Evolutionary conservation across 2,329 filamentous ascomycete genomes (phyloP).

Genomic region (Ascochyta koolunga): DNA sequence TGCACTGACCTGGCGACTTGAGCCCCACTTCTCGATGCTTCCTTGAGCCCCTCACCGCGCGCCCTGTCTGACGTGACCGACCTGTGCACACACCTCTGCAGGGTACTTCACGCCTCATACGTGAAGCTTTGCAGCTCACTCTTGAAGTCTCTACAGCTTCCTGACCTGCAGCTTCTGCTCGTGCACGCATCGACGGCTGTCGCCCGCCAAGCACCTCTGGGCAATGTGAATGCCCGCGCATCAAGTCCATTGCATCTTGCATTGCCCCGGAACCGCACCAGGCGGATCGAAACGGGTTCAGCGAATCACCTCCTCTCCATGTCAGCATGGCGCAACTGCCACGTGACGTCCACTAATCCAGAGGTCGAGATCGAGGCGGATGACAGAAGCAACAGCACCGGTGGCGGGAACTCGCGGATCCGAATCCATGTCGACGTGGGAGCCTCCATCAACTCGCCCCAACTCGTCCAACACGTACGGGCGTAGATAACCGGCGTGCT

Average conservation of each 20-base stretch:
- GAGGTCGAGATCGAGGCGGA: constrained; percentile 17
- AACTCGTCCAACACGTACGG: no score
- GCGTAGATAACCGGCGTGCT: no score
- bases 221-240: constrained; percentile 1
- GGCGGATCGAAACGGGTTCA: constrained; percentile 7
- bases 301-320: constrained; percentile 6
- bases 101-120: neutral
- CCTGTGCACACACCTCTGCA: no score
- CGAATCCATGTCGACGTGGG: constrained; percentile 7
- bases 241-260: constrained; percentile 17
- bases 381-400: constrained; percentile 7
- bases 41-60: neutral
- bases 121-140: neutral
- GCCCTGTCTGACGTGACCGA: constrained; percentile 2
- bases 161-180: neutral
- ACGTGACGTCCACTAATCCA: constrained; percentile 11
- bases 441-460: neutral
- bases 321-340: constrained; percentile 1
- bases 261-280: constrained; percentile 14
- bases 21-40: constrained; percentile 8
- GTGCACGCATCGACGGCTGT: neutral
- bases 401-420: constrained; percentile 5
- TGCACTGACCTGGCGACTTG: neutral
- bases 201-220: neutral
- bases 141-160: neutral